Evolutionary conservation across 1,284 basidiomycete genomes (phyloP), one percentile per base, ranked within the genome.

Genomic region (Sanguinoderma infundibulare): DNA sequence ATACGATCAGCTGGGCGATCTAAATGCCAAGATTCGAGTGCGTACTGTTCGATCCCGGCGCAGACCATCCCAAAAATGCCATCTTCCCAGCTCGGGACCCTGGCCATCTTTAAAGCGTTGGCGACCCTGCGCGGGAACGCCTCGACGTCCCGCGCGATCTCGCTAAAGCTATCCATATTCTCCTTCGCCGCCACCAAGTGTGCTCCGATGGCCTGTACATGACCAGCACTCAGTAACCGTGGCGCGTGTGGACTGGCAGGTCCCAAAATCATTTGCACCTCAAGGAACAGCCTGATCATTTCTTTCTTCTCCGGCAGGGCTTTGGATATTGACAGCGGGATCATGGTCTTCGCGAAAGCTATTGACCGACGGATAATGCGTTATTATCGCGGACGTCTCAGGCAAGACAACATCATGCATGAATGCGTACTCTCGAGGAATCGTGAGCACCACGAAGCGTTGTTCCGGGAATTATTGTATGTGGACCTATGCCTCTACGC

Each of bases 221-320:
- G 22, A 36, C 4, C 12, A 22, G 36, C 22, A 9, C 5, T 28
- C 8, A 14, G 40, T 24, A 4, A 28, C 46, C n/a, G n/a, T 1
- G 5, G 20, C 10, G 35, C 10, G 32, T 10, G 1, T 7, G 8
- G 4, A 8, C 36, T 5, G 39, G 1, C 10, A 17, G n/a, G 42
- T 12, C 5, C 24, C 24, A 3, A 53, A 9, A 26, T 22, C 15
- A 30, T 38, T 24, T 35, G 17, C 58, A 70, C 72, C 66, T 73
- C 72, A 17, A 72, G 50, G 53, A 74, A 74, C 50, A 70, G 72
- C 52, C 63, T 67, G 44, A 74, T 71, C 72, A 73, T 72, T 15
- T 71, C 55, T 36, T 59, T 63, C 69, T 73, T 74, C 62, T 73
- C 67, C 34, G 65, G 59, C 55, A 73, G 63, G 7, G 56, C 49